Conservation (phyloP, 805 yeast genomes). For the Pichia gijzeniarum region DNA sequence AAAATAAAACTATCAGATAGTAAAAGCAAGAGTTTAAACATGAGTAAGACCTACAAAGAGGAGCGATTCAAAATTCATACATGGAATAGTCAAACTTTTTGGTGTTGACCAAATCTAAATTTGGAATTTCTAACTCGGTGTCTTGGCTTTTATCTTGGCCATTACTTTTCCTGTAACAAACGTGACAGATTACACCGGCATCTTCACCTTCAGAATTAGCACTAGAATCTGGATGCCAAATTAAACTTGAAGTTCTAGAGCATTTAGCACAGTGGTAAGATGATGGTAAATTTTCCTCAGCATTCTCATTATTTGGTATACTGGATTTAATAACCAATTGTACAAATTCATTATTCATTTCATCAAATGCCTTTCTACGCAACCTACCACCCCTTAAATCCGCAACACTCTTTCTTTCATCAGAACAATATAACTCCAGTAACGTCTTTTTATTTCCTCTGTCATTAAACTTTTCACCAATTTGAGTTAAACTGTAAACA, state of each 20-base stretch:
- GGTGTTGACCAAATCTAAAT: conserved; percentile 1
- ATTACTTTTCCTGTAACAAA: not conserved
- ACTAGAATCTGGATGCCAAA: conserved; percentile 2
- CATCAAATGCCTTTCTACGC: conserved; percentile 9
- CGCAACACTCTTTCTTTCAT: conserved; percentile 17
- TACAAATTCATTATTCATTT: conserved; percentile 4
- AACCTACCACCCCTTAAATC: conserved; percentile 10
- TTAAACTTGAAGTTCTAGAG: conserved; percentile 3
- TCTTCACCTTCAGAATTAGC: not conserved
- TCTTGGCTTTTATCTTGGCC: not conserved
- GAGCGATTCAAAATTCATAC: not conserved
- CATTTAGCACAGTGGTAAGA: conserved; percentile 5
- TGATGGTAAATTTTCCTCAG: not conserved
- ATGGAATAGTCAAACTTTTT: conserved; percentile 1
- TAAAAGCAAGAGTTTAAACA: not conserved
- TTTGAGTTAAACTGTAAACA: conserved; percentile 26
- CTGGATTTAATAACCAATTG: not conserved
- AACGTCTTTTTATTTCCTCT: conserved; percentile 32
- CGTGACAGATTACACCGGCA: conserved; percentile 4
- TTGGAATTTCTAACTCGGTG: not conserved
- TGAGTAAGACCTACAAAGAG: not conserved
- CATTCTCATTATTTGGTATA: not conserved
- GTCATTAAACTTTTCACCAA: conserved; percentile 26
- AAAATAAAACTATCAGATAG: not conserved
- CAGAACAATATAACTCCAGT: conserved; percentile 36